Evolutionary conservation across 768 basidiomycete genomes (phyloP), one percentile per base, ranked within the genome.

Genomic region (Lactarius evosmus): DNA sequence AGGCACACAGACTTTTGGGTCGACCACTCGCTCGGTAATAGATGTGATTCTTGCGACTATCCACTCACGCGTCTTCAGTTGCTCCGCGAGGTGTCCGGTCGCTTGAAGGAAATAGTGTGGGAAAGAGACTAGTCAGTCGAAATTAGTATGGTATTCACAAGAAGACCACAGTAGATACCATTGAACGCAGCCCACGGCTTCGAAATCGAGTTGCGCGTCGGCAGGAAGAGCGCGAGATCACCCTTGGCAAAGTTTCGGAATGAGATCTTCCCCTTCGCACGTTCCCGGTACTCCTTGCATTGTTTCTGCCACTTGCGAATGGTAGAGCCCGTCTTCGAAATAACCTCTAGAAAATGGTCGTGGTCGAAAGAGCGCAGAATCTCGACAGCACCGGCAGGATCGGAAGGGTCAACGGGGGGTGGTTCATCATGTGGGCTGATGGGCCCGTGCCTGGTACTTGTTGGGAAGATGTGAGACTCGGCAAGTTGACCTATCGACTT

Each of bases 101-200:
- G 93, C 90, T 73, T 93, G 86, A 38, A 99, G 83, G 78, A 99
- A 99, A 75, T 98, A 95, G 75, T 98, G 96, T 54, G 97, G 97
- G 76, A 95, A 96, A 12, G 91, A 94, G 9, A 98, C 95, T 94
- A 73, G 58, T 67, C 68, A 76, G 74, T 68, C 67, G 72, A 61
- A 16, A 65, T 74, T 66, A 73, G 68, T 57, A 67, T 53, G 59
- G 51, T 60, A 58, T 33, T 54, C 58, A 50, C 52, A 38, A 49
- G 22, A 46, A 6, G 53, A 30, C 27, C 6, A 12, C 7, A 1
- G 29, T 16, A 56, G 85, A 70, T 72, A 94, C 95, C 91, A 75
- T 98, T 99, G 77, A 98, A 99, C 11, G 97, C 97, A 27, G 96
- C 97, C 96, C 97, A 99, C 1, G 93, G 91, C 73, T 91, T 93